A percentile compares a stretch with the other conserved stretches of the same genome.
Evolutionary conservation across 176 grass and related monocot genomes (phyloP).

Genomic region (Tillandsia fasciculata): DNA sequence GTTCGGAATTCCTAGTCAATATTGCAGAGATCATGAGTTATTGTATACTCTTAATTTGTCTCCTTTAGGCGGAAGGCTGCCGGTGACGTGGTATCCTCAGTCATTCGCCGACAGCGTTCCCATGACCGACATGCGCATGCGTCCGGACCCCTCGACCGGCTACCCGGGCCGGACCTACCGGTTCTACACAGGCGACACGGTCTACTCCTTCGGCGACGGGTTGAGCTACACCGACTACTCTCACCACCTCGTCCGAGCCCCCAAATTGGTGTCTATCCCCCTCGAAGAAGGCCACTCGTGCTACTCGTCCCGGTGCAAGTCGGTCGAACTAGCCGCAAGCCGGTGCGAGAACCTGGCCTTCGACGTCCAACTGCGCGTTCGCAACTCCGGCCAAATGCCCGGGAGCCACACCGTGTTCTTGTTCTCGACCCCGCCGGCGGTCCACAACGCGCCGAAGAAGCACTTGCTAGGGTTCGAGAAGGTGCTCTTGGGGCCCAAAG

Average conservation of each 20-base stretch:
- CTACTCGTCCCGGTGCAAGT: conserved; percentile 39
- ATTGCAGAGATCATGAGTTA: neutral
- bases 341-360: conserved; percentile 47
- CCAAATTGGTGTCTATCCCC: conserved; percentile 39
- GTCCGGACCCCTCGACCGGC: conserved; percentile 41
- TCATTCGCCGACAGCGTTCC: conserved; percentile 43
- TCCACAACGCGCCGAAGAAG: conserved; percentile 71
- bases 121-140: conserved; percentile 91
- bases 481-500: conserved; percentile 43
- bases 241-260: conserved; percentile 46
- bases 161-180: conserved; percentile 86
- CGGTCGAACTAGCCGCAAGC: conserved; percentile 36
- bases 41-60: neutral
- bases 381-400: conserved; percentile 34
- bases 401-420: conserved; percentile 75
- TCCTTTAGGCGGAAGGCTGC: conserved; percentile 56
- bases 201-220: conserved; percentile 83
- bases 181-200: conserved; percentile 73
- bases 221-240: conserved; percentile 71
- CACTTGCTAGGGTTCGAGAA: conserved; percentile 80
- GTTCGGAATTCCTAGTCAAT: neutral
- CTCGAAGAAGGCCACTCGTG: conserved; percentile 66
- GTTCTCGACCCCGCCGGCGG: conserved; percentile 65
- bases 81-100: conserved; percentile 88
- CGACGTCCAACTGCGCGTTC: conserved; percentile 46